Evolutionary conservation across 257 asterid species (phyloP).

Genomic region (Gentiana straminea): DNA sequence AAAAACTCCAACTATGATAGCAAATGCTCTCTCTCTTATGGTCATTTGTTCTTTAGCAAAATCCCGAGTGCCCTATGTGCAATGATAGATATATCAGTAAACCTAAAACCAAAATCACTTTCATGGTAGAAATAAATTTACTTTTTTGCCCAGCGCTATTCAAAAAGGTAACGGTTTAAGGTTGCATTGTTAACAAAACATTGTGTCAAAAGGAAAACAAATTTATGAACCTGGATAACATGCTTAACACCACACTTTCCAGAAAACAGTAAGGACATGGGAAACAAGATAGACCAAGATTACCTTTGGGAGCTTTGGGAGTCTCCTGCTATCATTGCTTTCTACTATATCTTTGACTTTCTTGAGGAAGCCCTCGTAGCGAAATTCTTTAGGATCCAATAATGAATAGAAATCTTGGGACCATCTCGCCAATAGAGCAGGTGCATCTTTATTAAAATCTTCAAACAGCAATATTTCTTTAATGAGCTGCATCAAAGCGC

Average conservation of each 20-base stretch:
- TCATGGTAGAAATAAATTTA: too few relatives aligned
- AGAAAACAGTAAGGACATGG: neutral
- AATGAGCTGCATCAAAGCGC: constrained; percentile 50
- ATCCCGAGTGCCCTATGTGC: constrained; percentile 82
- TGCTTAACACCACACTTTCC: too few relatives aligned
- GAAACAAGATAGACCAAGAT: neutral
- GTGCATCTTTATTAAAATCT: constrained; percentile 13
- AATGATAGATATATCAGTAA: neutral
- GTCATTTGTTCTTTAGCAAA: constrained; percentile 92
- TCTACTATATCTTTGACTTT: constrained; percentile 85
- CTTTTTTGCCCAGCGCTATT: too few relatives aligned
- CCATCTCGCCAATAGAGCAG: constrained; percentile 24
- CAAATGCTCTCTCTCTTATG: constrained; percentile 67
- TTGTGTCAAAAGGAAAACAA: too few relatives aligned
- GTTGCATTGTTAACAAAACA: too few relatives aligned
- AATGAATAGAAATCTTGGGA: constrained; percentile 24
- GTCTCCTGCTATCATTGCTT: constrained; percentile 84
- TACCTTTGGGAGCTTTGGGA: constrained; percentile 97
- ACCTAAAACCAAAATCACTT: neutral
- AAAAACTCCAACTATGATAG: constrained; percentile 62
- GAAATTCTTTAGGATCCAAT: constrained; percentile 41
- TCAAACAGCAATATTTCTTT: constrained; percentile 42
- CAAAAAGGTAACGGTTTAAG: too few relatives aligned
- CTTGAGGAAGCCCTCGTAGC: constrained; percentile 35
- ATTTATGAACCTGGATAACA: too few relatives aligned